A percentile compares a stretch with the other conserved stretches of the same genome.
Conservation (phyloP, 202 grass and related monocot genomes). For the Miscanthus sacchariflorus region DNA sequence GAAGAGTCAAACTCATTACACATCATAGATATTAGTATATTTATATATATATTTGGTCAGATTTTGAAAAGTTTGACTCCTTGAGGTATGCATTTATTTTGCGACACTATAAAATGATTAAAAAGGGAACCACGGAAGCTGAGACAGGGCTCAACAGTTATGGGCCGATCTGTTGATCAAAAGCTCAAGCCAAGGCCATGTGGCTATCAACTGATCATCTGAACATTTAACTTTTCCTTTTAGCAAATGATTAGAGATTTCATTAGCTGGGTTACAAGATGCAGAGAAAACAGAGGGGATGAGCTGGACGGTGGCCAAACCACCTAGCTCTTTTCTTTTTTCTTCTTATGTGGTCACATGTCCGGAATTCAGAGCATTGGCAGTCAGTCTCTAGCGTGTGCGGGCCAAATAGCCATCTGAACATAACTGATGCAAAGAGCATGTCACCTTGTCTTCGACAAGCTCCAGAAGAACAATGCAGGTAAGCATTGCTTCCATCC, state of each 20-base stretch:
- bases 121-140: neutral
- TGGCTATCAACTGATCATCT: neutral
- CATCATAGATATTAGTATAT: too few species aligned
- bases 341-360: neutral
- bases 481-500: conserved; percentile 1
- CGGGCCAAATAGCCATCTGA: neutral
- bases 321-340: neutral
- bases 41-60: too few species aligned
- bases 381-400: neutral
- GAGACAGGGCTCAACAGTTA: neutral
- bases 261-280: neutral
- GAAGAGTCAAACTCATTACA: too few species aligned
- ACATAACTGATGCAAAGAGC: neutral
- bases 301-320: neutral
- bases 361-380: neutral
- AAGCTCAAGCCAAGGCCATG: conserved; percentile 1
- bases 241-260: neutral
- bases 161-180: neutral
- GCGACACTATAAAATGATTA: neutral
- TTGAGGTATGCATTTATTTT: too few species aligned
- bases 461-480: conserved; percentile 13
- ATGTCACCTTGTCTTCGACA: neutral
- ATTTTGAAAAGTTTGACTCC: too few species aligned
- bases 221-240: neutral
- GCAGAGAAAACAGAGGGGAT: neutral